Evolutionary conservation across 129 eudicot genomes (phyloP).

Genomic region (Tagetes erecta): DNA sequence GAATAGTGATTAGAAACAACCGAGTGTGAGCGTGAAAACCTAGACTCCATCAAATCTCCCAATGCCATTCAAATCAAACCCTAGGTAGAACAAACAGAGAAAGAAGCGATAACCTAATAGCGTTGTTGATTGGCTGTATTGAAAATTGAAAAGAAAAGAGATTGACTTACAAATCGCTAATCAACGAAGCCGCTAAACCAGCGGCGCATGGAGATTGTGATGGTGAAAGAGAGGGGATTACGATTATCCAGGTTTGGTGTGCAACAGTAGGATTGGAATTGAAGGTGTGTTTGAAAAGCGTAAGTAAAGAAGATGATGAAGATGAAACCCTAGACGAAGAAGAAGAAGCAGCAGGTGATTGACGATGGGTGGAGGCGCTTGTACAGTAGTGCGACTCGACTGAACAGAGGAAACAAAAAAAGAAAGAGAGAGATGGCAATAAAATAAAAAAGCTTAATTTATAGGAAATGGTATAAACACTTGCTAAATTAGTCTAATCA

Average conservation of each 20-base stretch:
- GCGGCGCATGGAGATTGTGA: constrained; percentile 63
- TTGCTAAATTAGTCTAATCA: neutral
- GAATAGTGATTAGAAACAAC: constrained; percentile 53
- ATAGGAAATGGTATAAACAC: constrained; percentile 21
- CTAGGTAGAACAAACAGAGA: neutral
- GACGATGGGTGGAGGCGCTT: constrained; percentile 30
- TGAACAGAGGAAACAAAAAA: constrained; percentile 28
- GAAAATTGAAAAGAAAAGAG: constrained; percentile 25
- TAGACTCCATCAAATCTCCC: constrained; percentile 91
- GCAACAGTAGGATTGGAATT: constrained; percentile 23
- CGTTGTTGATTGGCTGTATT: neutral
- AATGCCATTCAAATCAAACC: constrained; percentile 75
- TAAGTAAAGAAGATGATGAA: neutral
- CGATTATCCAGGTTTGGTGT: constrained; percentile 59
- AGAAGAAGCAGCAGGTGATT: constrained; percentile 16
- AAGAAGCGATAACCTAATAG: neutral
- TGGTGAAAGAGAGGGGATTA: constrained; percentile 37
- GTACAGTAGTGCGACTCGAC: constrained; percentile 38
- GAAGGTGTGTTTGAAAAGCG: constrained; percentile 17
- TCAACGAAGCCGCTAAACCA: constrained; percentile 74
- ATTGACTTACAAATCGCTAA: constrained; percentile 24
- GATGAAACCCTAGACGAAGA: constrained; percentile 40
- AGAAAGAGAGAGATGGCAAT: constrained; percentile 12
- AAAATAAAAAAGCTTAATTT: constrained; percentile 17
- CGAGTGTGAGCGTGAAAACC: constrained; percentile 69